Percentiles rank a stretch among this genome's conserved stretches.
Evolutionary conservation across 1,284 basidiomycete genomes (phyloP).

Genomic region (Ganoderma lingzhi): DNA sequence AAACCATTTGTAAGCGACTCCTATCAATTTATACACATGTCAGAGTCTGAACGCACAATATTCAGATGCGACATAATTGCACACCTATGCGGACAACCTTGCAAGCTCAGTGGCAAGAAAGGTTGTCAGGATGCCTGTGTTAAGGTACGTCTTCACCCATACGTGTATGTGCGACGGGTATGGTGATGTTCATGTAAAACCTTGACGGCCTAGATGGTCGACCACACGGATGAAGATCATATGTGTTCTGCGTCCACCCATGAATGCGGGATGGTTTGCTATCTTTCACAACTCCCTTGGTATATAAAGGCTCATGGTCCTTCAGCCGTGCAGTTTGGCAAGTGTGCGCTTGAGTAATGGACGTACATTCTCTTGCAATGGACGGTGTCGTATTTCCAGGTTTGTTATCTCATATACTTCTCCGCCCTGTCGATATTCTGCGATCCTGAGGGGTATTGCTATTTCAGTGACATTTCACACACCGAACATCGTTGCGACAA

Average conservation of each 20-base stretch:
- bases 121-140: slow-evolving; percentile 60
- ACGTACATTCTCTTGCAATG: slow-evolving; percentile 49
- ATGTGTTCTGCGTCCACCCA: slow-evolving; percentile 61
- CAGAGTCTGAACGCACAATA: neutral
- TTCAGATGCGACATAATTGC: slow-evolving; percentile 54
- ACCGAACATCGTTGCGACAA: slow-evolving; percentile 55
- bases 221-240: slow-evolving; percentile 56
- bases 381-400: slow-evolving; percentile 54
- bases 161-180: too few species aligned
- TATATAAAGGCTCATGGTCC: neutral
- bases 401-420: slow-evolving; percentile 31
- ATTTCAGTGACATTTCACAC: slow-evolving; percentile 54
- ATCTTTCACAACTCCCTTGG: neutral
- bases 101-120: slow-evolving; percentile 49
- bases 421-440: too few species aligned
- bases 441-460: neutral
- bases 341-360: slow-evolving; percentile 44
- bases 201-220: slow-evolving; percentile 45
- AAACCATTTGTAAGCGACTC: slow-evolving; percentile 52
- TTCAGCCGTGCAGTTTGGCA: slow-evolving; percentile 55
- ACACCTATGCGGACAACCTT: slow-evolving; percentile 61
- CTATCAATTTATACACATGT: neutral
- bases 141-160: slow-evolving; percentile 46
- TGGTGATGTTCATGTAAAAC: neutral
- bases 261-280: slow-evolving; percentile 58